These are phyloP conservation scores for Paraphoma sp. DNA, from an alignment of 2,329 filamentous ascomycete genomes.

Conservation along the genomic window DNA sequence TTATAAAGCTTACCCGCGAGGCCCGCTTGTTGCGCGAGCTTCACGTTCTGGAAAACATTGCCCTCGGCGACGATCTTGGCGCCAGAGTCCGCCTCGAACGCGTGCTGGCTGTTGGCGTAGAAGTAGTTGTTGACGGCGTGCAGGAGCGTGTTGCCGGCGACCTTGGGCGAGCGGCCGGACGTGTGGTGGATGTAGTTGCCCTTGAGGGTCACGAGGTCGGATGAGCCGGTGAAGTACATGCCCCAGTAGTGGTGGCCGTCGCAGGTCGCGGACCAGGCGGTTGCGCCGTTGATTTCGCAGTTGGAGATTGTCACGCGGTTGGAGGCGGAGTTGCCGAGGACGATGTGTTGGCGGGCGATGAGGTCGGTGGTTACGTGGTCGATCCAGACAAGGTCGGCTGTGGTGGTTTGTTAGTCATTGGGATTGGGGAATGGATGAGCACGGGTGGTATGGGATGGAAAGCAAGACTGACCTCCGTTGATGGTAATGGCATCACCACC, in stretches of 20 bases:
- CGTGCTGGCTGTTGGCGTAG: conserved; percentile 62
- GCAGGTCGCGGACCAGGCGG: conserved; percentile 63
- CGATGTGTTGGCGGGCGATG: conserved; percentile 67
- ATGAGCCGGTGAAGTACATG: conserved; percentile 63
- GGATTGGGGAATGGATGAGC: too few species aligned
- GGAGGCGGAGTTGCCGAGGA: conserved; percentile 61
- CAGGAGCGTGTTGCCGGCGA: conserved; percentile 62
- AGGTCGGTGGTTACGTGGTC: conserved; percentile 57
- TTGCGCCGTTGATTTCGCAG: conserved; percentile 63
- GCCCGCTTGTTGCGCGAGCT: conserved; percentile 49
- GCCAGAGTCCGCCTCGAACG: conserved; percentile 59
- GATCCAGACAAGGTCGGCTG: conserved; percentile 31
- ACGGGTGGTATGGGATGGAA: too few species aligned
- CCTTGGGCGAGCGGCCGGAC: conserved; percentile 64
- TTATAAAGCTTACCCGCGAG: conserved; percentile 52
- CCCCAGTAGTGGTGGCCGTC: conserved; percentile 66
- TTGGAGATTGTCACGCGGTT: conserved; percentile 67
- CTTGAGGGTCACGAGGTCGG: conserved; percentile 65
- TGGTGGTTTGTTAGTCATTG: background rate
- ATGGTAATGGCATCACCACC: conserved; percentile 45
- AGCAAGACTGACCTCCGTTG: conserved; percentile 31
- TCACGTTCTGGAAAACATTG: conserved; percentile 64
- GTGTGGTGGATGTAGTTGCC: conserved; percentile 68
- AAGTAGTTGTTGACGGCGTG: conserved; percentile 71
- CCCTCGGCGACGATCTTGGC: conserved; percentile 61